Base-by-base conservation (phyloP, 306 rosid genomes). In the Alnus rubra region DNA sequence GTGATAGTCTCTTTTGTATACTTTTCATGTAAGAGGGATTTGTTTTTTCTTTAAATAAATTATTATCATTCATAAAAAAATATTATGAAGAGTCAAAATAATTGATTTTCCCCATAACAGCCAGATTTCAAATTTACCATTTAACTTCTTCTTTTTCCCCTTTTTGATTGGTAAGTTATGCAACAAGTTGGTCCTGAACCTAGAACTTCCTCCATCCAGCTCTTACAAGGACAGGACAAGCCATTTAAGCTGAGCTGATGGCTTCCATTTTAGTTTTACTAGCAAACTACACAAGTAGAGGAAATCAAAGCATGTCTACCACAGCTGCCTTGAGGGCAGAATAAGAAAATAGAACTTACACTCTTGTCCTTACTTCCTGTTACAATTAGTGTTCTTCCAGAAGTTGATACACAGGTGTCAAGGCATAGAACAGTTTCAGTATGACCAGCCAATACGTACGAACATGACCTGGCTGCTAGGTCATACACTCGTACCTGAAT, bases 341-440 rank as follows among this genome's bases (percentile, higher is more conserved):
- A 33, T 75, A 49, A 52, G 75, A 68, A 59, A 73, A 76, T 63
- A 44, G 55, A 74, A 82, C 98, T 91, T 88, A 91, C 99, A 74
- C 71, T 88, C 68, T 91, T 95, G 85, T 95, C 99, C 84, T 93
- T 95, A 81, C 99, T 95, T 84, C 99, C 99, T 13, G 96, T 92
- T 31, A 76, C 91, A 52, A 95, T 84, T 64, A 95, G 82, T 13
- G 91, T 74, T 75, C 84, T 90, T 84, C 97, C 97, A 73, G 86
- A 90, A 77, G 90, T 88, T 74, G 94, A 88, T 68, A 95, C 84
- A 71, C 97, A 93, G 80, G 99, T 91, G 86, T 93, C 99, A 69
- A 95, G 86, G 84, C 98, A 91, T 60, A 95, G 87, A 81, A 91
- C 82, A 48, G 86, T 91, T 74, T 90, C 97, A 23, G 93, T 88